Evolutionary conservation across 208 protist genomes (phyloP).

Genomic region (Histomonas meleagridis): DNA sequence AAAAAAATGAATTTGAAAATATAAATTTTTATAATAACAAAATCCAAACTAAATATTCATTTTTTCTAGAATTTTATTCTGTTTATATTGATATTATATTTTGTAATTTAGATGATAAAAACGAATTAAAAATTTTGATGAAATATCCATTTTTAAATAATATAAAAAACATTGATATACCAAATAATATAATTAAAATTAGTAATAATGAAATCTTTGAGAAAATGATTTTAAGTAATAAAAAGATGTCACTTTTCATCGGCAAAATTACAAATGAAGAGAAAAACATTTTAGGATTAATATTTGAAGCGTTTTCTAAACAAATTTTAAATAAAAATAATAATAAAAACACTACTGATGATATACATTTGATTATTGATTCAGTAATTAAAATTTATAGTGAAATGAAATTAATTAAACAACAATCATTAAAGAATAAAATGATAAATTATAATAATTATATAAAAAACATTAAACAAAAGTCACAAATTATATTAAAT

Average conservation of each 20-base stretch:
- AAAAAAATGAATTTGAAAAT: not conserved
- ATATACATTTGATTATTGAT: too few species aligned
- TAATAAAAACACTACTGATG: too few species aligned
- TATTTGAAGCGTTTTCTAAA: too few species aligned
- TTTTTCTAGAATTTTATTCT: not conserved
- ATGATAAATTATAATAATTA: too few species aligned
- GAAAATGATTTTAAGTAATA: not conserved
- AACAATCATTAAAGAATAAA: too few species aligned
- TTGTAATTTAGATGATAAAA: not conserved
- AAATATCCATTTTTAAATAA: not conserved
- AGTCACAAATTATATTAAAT: too few species aligned
- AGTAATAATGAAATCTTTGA: not conserved
- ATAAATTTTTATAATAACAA: not conserved
- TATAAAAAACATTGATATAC: not conserved
- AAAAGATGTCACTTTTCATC: not conserved
- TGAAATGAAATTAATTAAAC: too few species aligned
- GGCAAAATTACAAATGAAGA: not conserved
- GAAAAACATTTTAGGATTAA: too few species aligned
- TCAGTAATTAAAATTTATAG: too few species aligned
- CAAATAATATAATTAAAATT: not conserved
- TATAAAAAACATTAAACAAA: too few species aligned
- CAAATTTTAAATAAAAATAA: too few species aligned
- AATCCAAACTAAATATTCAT: not conserved
- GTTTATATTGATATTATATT: constrained; percentile 5
- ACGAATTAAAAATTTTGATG: not conserved